phyloP scores from a whole-genome alignment of 2,329 filamentous ascomycete species.

The Diaporthe caulivora region DNA sequence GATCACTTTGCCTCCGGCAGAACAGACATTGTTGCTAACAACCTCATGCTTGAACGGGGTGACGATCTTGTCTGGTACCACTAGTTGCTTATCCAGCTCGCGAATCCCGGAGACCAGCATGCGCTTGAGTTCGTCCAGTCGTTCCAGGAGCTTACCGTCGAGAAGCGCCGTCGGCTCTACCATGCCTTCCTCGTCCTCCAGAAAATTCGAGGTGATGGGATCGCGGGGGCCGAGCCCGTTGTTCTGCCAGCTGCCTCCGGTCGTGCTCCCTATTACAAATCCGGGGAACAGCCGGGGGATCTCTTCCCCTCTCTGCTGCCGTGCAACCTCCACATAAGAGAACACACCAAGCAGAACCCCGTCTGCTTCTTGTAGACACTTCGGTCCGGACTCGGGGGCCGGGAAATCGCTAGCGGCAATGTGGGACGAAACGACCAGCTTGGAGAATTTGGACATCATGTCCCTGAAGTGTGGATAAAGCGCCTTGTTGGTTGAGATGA shows the following conservation, averaged over 20 bases:
- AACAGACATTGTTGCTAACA: slow-evolving; percentile 86
- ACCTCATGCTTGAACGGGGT: slow-evolving; percentile 82
- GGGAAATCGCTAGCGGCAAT: slow-evolving; percentile 98
- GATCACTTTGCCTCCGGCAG: slow-evolving; percentile 81
- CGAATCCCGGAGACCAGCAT: slow-evolving; percentile 88
- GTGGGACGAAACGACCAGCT: slow-evolving; percentile 96
- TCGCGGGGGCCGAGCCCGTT: slow-evolving; percentile 75
- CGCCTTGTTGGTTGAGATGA: slow-evolving; percentile 97
- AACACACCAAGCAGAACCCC: slow-evolving; percentile 94
- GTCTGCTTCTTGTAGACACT: slow-evolving; percentile 97
- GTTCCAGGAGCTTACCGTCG: slow-evolving; percentile 82
- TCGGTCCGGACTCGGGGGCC: slow-evolving; percentile 91
- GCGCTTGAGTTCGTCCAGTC: slow-evolving; percentile 87
- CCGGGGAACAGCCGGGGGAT: slow-evolving; percentile 94
- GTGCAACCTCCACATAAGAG: slow-evolving; percentile 94
- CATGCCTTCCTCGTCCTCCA: slow-evolving; percentile 82
- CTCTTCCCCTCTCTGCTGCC: slow-evolving; percentile 91
- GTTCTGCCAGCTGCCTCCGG: slow-evolving; percentile 90
- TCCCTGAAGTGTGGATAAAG: slow-evolving; percentile 97
- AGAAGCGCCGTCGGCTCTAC: slow-evolving; percentile 80
- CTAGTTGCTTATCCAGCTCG: slow-evolving; percentile 86
- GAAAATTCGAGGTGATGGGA: slow-evolving; percentile 83
- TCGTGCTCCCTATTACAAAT: slow-evolving; percentile 87
- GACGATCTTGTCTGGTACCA: slow-evolving; percentile 83
- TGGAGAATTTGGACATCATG: slow-evolving; percentile 99